Base-by-base conservation (phyloP, 2,329 filamentous ascomycete species). In the Fusarium circinatum region DNA sequence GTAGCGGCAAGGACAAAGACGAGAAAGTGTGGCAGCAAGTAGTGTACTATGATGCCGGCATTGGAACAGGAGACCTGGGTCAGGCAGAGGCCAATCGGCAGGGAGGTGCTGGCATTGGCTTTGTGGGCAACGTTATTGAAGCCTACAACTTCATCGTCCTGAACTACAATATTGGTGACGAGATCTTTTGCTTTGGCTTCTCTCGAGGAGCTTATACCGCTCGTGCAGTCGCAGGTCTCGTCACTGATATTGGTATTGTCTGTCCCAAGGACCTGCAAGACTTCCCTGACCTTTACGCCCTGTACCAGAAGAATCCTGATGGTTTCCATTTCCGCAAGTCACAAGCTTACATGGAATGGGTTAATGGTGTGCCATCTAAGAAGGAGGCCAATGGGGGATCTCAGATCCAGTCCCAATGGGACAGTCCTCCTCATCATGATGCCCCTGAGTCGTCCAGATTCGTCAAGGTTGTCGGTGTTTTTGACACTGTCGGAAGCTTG, bases 131-230 rank as follows among this genome's bases (percentile, higher is more conserved):
- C 38, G 79, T 83, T n/a, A 78, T 78, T 41, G 82, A 83, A 57
- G 76, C 78, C 1, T 84, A 84, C 69, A 79, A 79, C 41, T 83
- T 82, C 68, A 74, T 83, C 9, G 80, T 79, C 54, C 77, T 80
- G 48, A 84, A 83, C 75, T 83, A 75, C 47, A 73, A 76, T 22
- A 36, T 65, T 3, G 76, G 76, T 3, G 76, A 78, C n/a, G 79
- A 83, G 62, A 79, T 83, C 32, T 75, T 82, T 24, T 78, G 82
- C 38, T 74, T 82, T 36, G 81, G 81, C 20, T 83, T 82, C 73
- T 83, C 81, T 0, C 77, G 81, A 5, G 81, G 81, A 28, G 81
- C 81, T 28, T 83, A 82, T 61, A 83, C 81, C 1, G 81, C 81
- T n/a, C 81, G 81, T 17, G 80, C 80, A 4, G 78, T 82, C 8